Evolutionary conservation across 192 early-diverging fungal species (phyloP).

Genomic region (Chytriomyces sp.): DNA sequence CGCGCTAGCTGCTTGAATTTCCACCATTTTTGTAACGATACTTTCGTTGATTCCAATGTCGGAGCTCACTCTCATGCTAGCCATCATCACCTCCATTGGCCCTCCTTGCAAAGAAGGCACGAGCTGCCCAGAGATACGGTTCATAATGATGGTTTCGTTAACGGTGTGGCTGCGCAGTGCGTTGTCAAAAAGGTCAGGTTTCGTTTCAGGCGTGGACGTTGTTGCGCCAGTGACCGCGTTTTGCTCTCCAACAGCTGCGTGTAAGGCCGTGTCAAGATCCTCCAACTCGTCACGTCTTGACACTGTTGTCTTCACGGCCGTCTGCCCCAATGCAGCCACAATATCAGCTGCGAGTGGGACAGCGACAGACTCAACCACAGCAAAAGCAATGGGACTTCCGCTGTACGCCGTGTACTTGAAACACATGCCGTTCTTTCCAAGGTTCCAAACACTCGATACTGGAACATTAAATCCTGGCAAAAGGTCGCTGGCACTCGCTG

Average conservation of each 20-base stretch:
- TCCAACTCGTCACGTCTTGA: background rate
- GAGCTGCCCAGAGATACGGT: background rate
- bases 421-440: background rate
- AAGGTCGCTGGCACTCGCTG: background rate
- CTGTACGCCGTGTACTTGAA: background rate
- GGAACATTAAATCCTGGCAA: background rate
- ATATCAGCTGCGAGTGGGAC: background rate
- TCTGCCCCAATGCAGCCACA: background rate
- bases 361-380: background rate
- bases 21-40: background rate
- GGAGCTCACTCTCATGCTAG: background rate
- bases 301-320: background rate
- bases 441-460: background rate
- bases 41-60: background rate
- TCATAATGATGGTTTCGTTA: background rate
- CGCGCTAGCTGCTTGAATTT: background rate
- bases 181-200: background rate
- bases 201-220: background rate
- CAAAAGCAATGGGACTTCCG: background rate
- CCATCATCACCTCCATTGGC: background rate
- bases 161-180: background rate
- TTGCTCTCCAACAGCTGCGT: background rate
- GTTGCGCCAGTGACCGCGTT: background rate
- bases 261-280: background rate
- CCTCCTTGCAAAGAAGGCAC: background rate